Base-by-base conservation (phyloP, 495 filamentous ascomycete species). In the Hypoxylon fragiforme region DNA sequence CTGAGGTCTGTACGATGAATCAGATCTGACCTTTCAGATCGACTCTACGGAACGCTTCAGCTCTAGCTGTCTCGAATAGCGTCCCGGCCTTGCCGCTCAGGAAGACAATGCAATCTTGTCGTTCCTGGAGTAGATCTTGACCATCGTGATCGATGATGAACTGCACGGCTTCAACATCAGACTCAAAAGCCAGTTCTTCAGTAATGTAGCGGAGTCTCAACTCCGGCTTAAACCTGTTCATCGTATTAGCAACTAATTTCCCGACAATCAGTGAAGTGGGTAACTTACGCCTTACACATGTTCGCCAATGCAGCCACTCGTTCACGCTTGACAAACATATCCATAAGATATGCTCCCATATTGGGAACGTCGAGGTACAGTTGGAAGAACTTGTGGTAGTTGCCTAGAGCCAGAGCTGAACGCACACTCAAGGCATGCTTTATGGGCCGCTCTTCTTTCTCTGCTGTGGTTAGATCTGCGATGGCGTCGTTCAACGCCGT, bases 261-360 rank as follows among this genome's bases (percentile, higher is more conserved):
- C 7, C 21, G 41, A 13, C 2, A 4, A 28, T 9, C 24, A 28
- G 24, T 28, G 9, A 28, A 9, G 9, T 28, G 24, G 9, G 9
- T 12, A 44, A 87, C 92, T 81, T 80, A 97, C 94, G 87, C 85
- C 85, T 83, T 95, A 82, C 89, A 96, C 43, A 97, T 94, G 62
- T 84, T 87, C 60, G 89, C 84, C 50, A 97, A 78, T 46, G 95
- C 94, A 65, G 87, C 84, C 44, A 97, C 80, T 62, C 95, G 89
- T 75, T 99, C 95, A 56, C 95, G 88, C 54, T 82, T 84, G 65
- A 97, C 85, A 74, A 98, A 97, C 89, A 95, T 96, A 74, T 99
- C 94, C 87, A 99, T 95, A 4, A 99, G 82, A 74, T 97, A 97
- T 56, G 87, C 90, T 36, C 94, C 91, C 95, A 99, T 97, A 64